Evolutionary conservation across 2,329 filamentous ascomycete species (phyloP).

Genomic region (Penicillium sclerotiorum): DNA sequence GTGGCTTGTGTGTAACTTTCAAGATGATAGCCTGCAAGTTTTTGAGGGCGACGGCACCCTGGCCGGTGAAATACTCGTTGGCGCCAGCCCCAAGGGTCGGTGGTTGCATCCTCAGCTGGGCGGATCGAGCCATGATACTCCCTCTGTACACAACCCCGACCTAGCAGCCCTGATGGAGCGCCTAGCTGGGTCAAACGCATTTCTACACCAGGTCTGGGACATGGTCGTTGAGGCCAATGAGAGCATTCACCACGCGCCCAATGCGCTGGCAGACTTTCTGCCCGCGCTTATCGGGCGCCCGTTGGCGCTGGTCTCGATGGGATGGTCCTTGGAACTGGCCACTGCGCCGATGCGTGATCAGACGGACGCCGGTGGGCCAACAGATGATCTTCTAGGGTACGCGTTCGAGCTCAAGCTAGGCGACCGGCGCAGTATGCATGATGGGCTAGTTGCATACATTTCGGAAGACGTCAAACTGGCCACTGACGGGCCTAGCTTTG

Average conservation of each 20-base stretch:
- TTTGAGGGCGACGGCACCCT: constrained; percentile 34
- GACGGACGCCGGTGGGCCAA: background rate
- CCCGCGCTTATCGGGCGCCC: constrained; percentile 36
- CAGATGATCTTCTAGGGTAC: background rate
- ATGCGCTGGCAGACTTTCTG: constrained; percentile 24
- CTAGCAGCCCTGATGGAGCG: background rate
- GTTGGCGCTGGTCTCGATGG: constrained; percentile 35
- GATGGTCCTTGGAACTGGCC: constrained; percentile 32
- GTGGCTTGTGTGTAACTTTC: constrained; percentile 35
- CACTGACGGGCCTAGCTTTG: too few species aligned
- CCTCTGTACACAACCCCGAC: too few species aligned
- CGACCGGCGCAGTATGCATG: too few species aligned
- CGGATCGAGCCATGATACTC: background rate
- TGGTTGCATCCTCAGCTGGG: background rate
- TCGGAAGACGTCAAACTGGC: too few species aligned
- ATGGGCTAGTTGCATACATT: too few species aligned
- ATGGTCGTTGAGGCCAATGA: constrained; percentile 11
- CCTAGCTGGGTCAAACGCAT: constrained; percentile 19
- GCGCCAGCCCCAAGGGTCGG: background rate
- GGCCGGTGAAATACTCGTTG: constrained; percentile 27
- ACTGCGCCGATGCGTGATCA: constrained; percentile 10
- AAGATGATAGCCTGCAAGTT: constrained; percentile 30
- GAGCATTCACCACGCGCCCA: constrained; percentile 17
- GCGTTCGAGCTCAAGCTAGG: too few species aligned
- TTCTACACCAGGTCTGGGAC: constrained; percentile 23